Conservation (phyloP, 140 eudicot species). For the Senecio squalidus region DNA sequence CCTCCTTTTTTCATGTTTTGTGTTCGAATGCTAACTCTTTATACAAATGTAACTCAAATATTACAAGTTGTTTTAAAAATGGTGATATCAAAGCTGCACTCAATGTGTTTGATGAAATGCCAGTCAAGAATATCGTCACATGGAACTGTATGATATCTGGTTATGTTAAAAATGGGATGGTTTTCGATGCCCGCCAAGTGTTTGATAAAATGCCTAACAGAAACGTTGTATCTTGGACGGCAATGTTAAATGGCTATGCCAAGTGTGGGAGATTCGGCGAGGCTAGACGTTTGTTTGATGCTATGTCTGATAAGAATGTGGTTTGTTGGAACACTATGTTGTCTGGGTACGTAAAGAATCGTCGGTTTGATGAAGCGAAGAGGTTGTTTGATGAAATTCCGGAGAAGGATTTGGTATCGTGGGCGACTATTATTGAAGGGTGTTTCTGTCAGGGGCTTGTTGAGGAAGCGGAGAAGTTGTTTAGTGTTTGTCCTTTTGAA, state of each 20-base stretch:
- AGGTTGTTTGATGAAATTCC: conserved; percentile 46
- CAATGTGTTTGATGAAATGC: conserved; percentile 47
- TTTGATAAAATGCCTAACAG: conserved; percentile 53
- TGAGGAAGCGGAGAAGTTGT: conserved; percentile 40
- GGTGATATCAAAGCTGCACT: conserved; percentile 47
- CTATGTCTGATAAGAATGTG: conserved; percentile 40
- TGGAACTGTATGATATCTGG: conserved; percentile 89
- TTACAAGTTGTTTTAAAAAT: conserved; percentile 38
- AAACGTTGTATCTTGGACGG: conserved; percentile 70
- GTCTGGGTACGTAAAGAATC: conserved; percentile 43
- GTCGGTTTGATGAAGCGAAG: conserved; percentile 37
- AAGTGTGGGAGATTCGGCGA: conserved; percentile 51
- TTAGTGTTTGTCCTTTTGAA: conserved; percentile 23
- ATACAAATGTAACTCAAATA: conserved; percentile 43
- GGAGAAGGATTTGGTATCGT: conserved; percentile 40
- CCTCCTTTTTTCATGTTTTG: conserved; percentile 17
- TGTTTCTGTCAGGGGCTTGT: conserved; percentile 33
- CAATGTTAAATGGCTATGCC: conserved; percentile 64
- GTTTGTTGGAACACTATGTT: conserved; percentile 74
- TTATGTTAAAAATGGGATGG: conserved; percentile 42
- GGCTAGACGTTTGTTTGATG: conserved; percentile 51
- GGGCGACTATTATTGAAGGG: conserved; percentile 52
- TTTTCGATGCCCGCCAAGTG: conserved; percentile 39
- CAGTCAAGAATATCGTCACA: conserved; percentile 56
- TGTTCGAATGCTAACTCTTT: conserved; percentile 27